These are phyloP conservation scores for Mortierella alpina DNA, from an alignment of 192 early-diverging fungal species.

Conservation along the genomic window DNA sequence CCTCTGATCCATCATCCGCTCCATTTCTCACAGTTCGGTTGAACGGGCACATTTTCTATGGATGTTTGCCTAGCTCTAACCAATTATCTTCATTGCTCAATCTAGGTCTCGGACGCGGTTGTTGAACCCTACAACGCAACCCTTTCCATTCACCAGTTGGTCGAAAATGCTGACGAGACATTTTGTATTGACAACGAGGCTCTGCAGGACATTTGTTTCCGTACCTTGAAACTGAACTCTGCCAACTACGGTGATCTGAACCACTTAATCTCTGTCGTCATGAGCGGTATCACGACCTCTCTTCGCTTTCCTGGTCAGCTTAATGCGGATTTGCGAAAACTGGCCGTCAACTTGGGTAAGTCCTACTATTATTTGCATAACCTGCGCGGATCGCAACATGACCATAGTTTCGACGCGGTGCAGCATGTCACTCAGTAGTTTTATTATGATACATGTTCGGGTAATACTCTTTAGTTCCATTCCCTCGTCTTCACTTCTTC, in stretches of 20 bases:
- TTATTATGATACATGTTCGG: constrained; percentile 1
- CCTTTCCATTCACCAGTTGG: constrained; percentile 97
- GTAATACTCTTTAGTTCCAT: constrained; percentile 69
- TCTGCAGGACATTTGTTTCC: constrained; percentile 98
- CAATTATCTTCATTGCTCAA: neutral
- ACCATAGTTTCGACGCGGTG: no score
- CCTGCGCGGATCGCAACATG: no score
- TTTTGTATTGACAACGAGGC: constrained; percentile 99
- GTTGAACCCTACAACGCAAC: constrained; percentile 99
- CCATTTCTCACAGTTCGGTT: no score
- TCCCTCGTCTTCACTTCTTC: constrained; percentile 95
- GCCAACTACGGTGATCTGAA: constrained; percentile 97
- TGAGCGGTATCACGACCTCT: constrained; percentile 93
- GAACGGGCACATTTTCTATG: neutral
- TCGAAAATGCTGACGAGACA: constrained; percentile 99
- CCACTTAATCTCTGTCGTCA: constrained; percentile 95
- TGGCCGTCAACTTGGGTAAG: constrained; percentile 86
- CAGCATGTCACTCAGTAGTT: no score
- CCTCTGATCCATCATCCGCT: no score
- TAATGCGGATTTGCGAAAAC: constrained; percentile 88
- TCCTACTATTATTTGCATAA: no score
- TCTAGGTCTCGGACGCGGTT: constrained; percentile 91
- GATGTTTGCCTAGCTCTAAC: neutral
- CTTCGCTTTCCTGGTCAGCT: constrained; percentile 99
- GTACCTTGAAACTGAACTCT: constrained; percentile 93